Evolutionary conservation across 1,139 yeast species (phyloP).

Genomic region (Blastobotrys petasosporus): DNA sequence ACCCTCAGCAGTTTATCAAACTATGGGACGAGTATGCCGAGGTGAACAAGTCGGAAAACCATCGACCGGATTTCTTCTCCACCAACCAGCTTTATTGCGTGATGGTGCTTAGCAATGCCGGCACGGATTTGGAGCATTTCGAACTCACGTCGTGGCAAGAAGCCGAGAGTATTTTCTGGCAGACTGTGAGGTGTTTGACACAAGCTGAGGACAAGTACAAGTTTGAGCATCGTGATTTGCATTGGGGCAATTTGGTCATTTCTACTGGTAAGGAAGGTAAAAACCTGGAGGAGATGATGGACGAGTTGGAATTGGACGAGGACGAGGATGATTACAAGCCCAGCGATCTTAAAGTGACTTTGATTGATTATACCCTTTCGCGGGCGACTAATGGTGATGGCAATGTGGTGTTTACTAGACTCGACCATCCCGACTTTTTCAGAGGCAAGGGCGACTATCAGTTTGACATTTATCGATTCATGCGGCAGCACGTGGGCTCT

Average conservation of each 20-base stretch:
- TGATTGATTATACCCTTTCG: slow-evolving; percentile 55
- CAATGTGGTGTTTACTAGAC: slow-evolving; percentile 29
- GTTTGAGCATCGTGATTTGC: slow-evolving; percentile 65
- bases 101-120: slow-evolving; percentile 44
- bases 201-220: slow-evolving; percentile 45
- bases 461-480: slow-evolving; percentile 46
- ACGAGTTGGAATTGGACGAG: slow-evolving; percentile 12
- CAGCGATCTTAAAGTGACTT: slow-evolving; percentile 37
- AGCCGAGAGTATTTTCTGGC: slow-evolving; percentile 49
- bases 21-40: slow-evolving; percentile 41
- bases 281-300: background rate
- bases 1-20: slow-evolving; percentile 38
- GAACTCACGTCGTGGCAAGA: slow-evolving; percentile 46
- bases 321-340: slow-evolving; percentile 15
- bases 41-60: slow-evolving; percentile 31
- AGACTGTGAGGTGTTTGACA: slow-evolving; percentile 43
- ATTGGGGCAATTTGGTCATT: slow-evolving; percentile 52
- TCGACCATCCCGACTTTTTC: slow-evolving; percentile 48
- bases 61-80: slow-evolving; percentile 36
- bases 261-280: slow-evolving; percentile 11
- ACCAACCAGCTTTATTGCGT: slow-evolving; percentile 41
- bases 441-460: slow-evolving; percentile 48
- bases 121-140: slow-evolving; percentile 43
- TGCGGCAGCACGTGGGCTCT: slow-evolving; percentile 33
- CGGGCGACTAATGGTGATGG: slow-evolving; percentile 35